Evolutionary conservation across 495 filamentous ascomycete species (phyloP).

Genomic region (Aspergillus bridgeri): DNA sequence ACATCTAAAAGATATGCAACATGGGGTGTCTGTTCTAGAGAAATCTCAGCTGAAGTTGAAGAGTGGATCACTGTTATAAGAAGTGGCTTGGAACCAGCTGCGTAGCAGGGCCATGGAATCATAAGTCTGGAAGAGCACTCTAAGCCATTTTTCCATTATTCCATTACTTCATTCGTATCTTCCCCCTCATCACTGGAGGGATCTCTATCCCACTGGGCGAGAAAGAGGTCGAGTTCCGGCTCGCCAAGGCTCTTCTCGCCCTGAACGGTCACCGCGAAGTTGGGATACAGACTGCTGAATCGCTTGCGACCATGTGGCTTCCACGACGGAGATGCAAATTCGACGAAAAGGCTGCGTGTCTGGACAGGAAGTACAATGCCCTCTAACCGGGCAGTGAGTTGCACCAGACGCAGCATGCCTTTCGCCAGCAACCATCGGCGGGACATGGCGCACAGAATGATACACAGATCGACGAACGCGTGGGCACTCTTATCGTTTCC

Average conservation of each 20-base stretch:
- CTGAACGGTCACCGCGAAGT: constrained; percentile 8
- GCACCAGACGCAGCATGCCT: constrained; percentile 20
- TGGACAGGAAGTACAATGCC: constrained; percentile 11
- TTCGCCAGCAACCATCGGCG: constrained; percentile 20
- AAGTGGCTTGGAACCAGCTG: too few species aligned
- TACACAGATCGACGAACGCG: constrained; percentile 15
- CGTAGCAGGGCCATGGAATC: too few species aligned
- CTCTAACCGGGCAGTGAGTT: constrained; percentile 13
- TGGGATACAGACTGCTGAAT: constrained; percentile 21
- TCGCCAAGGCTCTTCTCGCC: neutral
- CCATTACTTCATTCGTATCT: too few species aligned
- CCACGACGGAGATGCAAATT: constrained; percentile 12
- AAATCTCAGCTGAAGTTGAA: too few species aligned
- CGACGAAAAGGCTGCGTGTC: constrained; percentile 10
- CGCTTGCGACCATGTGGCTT: constrained; percentile 3
- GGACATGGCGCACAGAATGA: constrained; percentile 13
- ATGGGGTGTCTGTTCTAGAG: too few species aligned
- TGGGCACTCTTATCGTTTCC: constrained; percentile 6
- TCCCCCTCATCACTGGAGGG: too few species aligned
- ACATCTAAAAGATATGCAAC: too few species aligned
- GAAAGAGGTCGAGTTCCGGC: constrained; percentile 16
- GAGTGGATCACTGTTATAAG: too few species aligned
- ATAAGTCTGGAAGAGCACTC: too few species aligned
- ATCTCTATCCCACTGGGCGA: constrained; percentile 22
- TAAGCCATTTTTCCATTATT: too few species aligned